A percentile compares a stretch with the other conserved stretches of the same genome.
phyloP scores from a whole-genome alignment of 768 basidiomycete species.

The Lactarius hengduanensis region DNA sequence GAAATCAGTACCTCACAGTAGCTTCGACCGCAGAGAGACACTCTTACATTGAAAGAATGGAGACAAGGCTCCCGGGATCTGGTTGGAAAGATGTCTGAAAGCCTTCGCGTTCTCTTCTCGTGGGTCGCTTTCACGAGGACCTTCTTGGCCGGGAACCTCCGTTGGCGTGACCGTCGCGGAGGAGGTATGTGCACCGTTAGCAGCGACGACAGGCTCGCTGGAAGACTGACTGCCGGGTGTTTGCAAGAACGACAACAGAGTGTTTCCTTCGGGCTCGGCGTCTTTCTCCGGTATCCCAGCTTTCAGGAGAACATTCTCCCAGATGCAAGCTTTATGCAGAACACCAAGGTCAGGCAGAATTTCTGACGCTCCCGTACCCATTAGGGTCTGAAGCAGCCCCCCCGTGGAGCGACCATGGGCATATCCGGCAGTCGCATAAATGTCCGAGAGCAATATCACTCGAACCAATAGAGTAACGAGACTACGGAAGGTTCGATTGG shows the following conservation, averaged over 20 bases:
- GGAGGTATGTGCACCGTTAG: slow-evolving; percentile 30
- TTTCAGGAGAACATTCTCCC: slow-evolving; percentile 84
- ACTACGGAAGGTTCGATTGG: slow-evolving; percentile 66
- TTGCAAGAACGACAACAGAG: slow-evolving; percentile 45
- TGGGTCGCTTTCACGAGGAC: slow-evolving; percentile 43
- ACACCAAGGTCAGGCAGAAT: slow-evolving; percentile 72
- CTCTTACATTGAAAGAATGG: slow-evolving; percentile 83
- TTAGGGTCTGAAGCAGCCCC: slow-evolving; percentile 70
- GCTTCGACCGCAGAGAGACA: slow-evolving; percentile 1
- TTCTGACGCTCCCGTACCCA: slow-evolving; percentile 58
- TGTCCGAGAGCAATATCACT: slow-evolving; percentile 80
- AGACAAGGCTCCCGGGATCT: slow-evolving; percentile 68
- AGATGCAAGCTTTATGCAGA: slow-evolving; percentile 77
- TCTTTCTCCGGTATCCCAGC: slow-evolving; percentile 44
- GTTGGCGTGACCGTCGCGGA: slow-evolving; percentile 27
- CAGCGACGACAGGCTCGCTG: slow-evolving; percentile 19
- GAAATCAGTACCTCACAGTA: slow-evolving; percentile 7
- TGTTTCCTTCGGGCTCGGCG: slow-evolving; percentile 42
- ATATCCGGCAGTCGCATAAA: slow-evolving; percentile 81
- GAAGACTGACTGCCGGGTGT: slow-evolving; percentile 45
- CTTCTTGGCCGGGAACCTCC: slow-evolving; percentile 29
- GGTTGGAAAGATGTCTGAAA: slow-evolving; percentile 75
- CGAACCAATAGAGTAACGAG: slow-evolving; percentile 77
- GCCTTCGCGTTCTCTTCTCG: slow-evolving; percentile 69
- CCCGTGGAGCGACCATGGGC: slow-evolving; percentile 77